Evolutionary conservation across 2,329 filamentous ascomycete genomes (phyloP).

Genomic region (Saccharata proteae): DNA sequence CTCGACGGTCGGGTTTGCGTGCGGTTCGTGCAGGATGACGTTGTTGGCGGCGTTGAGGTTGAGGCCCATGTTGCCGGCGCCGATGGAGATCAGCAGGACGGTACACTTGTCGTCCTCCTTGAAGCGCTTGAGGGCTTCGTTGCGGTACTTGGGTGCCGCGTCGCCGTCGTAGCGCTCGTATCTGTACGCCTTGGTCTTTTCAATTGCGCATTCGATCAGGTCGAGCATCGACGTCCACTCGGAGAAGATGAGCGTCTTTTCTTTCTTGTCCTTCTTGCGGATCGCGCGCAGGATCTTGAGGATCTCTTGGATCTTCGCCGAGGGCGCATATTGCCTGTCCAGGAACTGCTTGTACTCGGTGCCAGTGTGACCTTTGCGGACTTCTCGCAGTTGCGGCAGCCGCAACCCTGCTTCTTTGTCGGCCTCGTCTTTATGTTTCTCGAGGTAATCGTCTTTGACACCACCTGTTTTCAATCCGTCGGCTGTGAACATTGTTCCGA

Average conservation of each 20-base stretch:
- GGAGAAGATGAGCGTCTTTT: constrained; percentile 74
- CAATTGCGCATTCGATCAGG: constrained; percentile 62
- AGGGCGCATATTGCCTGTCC: too few relatives aligned
- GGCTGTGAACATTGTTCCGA: constrained; percentile 13
- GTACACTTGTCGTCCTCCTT: constrained; percentile 46
- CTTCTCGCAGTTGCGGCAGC: constrained; percentile 55
- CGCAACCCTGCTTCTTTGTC: constrained; percentile 27
- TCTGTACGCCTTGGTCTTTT: constrained; percentile 47
- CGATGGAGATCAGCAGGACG: constrained; percentile 67
- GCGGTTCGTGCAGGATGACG: constrained; percentile 83
- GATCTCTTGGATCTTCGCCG: constrained; percentile 60
- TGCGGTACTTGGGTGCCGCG: constrained; percentile 56
- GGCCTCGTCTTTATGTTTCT: constrained; percentile 16
- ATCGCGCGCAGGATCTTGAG: constrained; percentile 50
- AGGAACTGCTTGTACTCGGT: constrained; percentile 50
- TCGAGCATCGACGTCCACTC: constrained; percentile 73
- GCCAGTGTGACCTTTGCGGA: constrained; percentile 53
- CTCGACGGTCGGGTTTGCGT: constrained; percentile 91
- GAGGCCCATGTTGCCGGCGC: constrained; percentile 73
- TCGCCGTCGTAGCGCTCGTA: constrained; percentile 66
- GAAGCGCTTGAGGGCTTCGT: constrained; percentile 56
- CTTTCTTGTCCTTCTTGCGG: constrained; percentile 37
- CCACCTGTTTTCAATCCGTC: constrained; percentile 11
- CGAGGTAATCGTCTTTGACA: constrained; percentile 17
- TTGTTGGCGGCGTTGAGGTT: constrained; percentile 75